A percentile compares a stretch with the other conserved stretches of the same genome.
Conservation (phyloP, 768 basidiomycete genomes). For the Punctularia strigosozonata region DNA sequence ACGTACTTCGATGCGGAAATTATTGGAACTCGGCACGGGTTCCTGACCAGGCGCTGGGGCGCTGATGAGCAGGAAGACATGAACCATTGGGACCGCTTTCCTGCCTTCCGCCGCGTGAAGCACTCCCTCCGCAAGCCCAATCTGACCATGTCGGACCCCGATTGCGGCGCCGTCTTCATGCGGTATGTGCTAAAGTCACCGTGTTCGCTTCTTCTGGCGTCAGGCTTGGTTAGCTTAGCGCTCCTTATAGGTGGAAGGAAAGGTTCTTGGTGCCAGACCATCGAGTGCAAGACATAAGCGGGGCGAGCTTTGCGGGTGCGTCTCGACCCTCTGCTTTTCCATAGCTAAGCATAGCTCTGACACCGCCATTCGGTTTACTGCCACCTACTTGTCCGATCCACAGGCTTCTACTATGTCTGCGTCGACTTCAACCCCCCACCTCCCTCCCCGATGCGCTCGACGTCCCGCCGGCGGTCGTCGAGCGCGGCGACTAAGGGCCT, state of each 20-base stretch:
- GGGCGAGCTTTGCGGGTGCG: slow-evolving; percentile 89
- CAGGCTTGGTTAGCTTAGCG: too few species aligned
- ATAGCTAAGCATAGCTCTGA: too few species aligned
- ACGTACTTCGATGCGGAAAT: slow-evolving; percentile 97
- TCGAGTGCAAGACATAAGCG: slow-evolving; percentile 85
- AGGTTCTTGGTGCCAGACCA: slow-evolving; percentile 93
- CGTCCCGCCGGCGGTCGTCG: slow-evolving; percentile 24
- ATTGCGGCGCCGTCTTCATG: slow-evolving; percentile 84
- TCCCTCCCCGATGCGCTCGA: slow-evolving; percentile 19
- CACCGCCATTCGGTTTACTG: slow-evolving; percentile 1
- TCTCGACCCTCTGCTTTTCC: slow-evolving; percentile 9
- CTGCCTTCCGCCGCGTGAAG: slow-evolving; percentile 75
- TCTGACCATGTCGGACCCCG: slow-evolving; percentile 65
- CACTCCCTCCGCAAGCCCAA: slow-evolving; percentile 69
- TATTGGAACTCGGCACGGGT: slow-evolving; percentile 84
- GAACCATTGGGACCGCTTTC: slow-evolving; percentile 91
- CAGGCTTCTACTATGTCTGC: slow-evolving; percentile 92
- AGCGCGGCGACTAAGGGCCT: slow-evolving; percentile 22
- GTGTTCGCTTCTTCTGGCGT: too few species aligned
- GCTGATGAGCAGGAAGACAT: slow-evolving; percentile 87
- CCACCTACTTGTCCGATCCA: slow-evolving; percentile 4
- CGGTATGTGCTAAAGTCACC: too few species aligned
- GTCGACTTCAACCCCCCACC: slow-evolving; percentile 75
- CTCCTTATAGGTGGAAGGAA: slow-evolving; percentile 98
- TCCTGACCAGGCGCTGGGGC: slow-evolving; percentile 84